Conservation (phyloP, 495 filamentous ascomycete genomes). For the Rostrohypoxylon terebratum region DNA sequence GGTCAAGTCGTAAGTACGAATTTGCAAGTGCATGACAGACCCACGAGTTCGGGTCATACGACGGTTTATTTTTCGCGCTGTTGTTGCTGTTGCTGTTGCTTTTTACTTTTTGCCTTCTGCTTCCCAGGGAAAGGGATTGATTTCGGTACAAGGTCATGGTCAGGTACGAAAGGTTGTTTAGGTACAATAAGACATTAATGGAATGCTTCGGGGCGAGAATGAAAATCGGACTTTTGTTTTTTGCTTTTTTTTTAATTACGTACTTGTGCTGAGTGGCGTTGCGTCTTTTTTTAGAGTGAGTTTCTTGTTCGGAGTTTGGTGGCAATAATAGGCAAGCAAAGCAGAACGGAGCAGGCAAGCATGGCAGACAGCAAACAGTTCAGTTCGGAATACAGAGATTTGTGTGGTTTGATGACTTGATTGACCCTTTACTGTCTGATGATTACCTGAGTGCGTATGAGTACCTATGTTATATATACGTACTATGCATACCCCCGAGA, state of each 20-base stretch:
- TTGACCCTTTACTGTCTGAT: not conserved
- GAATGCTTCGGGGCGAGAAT: constrained; percentile 24
- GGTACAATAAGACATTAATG: not conserved
- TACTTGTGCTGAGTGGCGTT: not conserved
- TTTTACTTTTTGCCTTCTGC: constrained; percentile 8
- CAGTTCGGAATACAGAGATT: constrained; percentile 5
- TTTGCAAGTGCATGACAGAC: not conserved
- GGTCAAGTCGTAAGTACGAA: not conserved
- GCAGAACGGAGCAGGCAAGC: not conserved
- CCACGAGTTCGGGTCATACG: not conserved
- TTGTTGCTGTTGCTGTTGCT: not conserved
- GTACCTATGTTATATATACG: not conserved
- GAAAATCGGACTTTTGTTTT: not conserved
- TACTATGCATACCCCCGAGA: not conserved
- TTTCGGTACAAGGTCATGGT: not conserved
- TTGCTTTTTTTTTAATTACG: not conserved
- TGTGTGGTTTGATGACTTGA: not conserved
- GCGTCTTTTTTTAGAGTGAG: not conserved
- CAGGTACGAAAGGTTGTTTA: not conserved
- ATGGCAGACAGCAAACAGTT: not conserved
- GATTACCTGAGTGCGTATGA: not conserved
- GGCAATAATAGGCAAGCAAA: not conserved
- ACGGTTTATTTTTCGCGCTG: not conserved
- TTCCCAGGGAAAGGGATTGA: no score
- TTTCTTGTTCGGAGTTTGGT: not conserved